Evolutionary conservation across 2,329 filamentous ascomycete species (phyloP), one percentile per base, ranked within the genome.

Genomic region (Stenocarpella maydis): DNA sequence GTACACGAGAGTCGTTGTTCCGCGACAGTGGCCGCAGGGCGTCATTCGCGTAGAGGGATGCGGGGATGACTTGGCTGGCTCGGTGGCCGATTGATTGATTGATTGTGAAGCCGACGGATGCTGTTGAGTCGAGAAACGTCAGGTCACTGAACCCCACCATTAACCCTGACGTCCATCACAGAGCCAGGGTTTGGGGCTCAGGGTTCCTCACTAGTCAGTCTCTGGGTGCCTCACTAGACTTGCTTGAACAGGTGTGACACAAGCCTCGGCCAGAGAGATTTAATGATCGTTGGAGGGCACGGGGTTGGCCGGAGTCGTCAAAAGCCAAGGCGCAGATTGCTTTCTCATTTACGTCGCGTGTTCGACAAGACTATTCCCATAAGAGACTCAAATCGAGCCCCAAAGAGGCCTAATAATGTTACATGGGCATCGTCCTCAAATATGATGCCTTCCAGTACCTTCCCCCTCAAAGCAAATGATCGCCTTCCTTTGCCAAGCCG

Each of bases 401-500:
- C 12, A 17, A n/a, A n/a, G n/a, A n/a, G 41, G 58, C 58, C 41
- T 34, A 34, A 61, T 61, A 61, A 17, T 61, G 41, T 47, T 61
- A 61, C 58, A 61, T 47, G 41, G 58, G 58, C 58, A 61, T 61
- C 58, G 41, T 61, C 58, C 41, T 61, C 58, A 61, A 61, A 61
- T 26, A 47, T 61, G 55, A 61, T 47, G 41, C 58, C 58, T 61
- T 61, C 58, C 41, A 61, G 58, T 61, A 41, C 58, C 58, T 41
- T 61, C n/a, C 58, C 31, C 31, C 43, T 47, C 58, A 61, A 61
- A 61, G 58, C 58, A 61, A 61, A 61, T 61, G 58, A 41, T 61
- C 58, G 58, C 58, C 58, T 61, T 61, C 58, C 58, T n/a, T 41
- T 61, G 58, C 58, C 58, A 61, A 61, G 58, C 58, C 58, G 58